Base-by-base conservation (phyloP, 179 eudicot species). In the Silene noctiflora region DNA sequence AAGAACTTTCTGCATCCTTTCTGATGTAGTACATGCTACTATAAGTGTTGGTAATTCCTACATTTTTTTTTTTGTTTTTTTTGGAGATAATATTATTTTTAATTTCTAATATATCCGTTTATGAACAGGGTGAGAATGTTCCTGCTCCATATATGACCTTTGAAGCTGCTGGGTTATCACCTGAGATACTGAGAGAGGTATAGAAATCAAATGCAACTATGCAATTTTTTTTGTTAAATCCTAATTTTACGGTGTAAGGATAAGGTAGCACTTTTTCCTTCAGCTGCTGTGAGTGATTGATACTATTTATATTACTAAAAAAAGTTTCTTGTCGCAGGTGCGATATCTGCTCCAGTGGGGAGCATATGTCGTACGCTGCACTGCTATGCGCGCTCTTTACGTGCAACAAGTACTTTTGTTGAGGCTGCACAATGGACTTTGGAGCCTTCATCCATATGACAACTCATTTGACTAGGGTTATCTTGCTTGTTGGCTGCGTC, bases 311-410 rank as follows among this genome's bases (percentile, higher is more conserved):
- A 87, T 71, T 53, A 71, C 74, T 71, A 61, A 53, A 71, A 71
- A 71, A 55, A 71, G 63, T 80, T 87, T 81, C 82, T 88, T 91
- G 91, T 89, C 89, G 84, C 92, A 96, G 99, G 89, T 96, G 99
- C 99, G 99, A 96, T 93, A 96, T 96, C 94, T 91, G 96, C 99
- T 96, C 98, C 97, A 84, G 81, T 91, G 94, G 86, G 98, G 99
- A 96, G 99, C 89, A 85, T 88, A 96, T 96, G 97, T 96, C 98
- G 99, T 96, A 96, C 96, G 84, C 96, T 93, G 98, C 88, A 94
- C 86, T 48, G 77, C 91, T 92, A 88, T 90, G 89, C 79, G 81
- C 61, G 81, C 87, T 85, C 89, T 89, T 78, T 80, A 69, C 73
- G 88, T 80, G 82, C 90, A 84, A 84, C 89, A 85, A 82, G 85